Base-by-base conservation (phyloP, 208 protist species). In the Crithidia fasciculata region DNA sequence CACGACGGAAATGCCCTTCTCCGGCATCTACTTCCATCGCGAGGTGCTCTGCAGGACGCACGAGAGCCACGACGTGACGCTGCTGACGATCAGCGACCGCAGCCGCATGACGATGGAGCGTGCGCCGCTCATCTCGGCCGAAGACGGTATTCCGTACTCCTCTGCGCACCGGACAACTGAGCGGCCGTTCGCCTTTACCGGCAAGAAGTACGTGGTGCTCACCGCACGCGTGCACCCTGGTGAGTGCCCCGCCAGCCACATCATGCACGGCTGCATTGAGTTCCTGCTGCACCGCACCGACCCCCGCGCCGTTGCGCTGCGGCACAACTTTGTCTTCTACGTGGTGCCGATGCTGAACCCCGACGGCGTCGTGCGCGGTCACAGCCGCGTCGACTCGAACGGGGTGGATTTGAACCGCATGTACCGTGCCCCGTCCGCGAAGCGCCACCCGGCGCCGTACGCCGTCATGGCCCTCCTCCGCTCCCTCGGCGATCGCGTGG, bases 381-480 rank as follows among this genome's bases (percentile, higher is more conserved):
- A 98, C 85, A 98, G 95, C 82, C 93, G 97, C 28, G 86, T 90
- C 3, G 97, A 99, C 80, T 90, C 94, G 13, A 80, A 78, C 19
- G 97, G 97, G 19, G 76, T 90, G 10, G 97, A 99, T 70, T 80
- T 99, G 41, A 99, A 99, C 80, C 94, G 97, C 62, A 95, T 90
- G 82, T 99, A 98, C 72, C 75, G 84, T 56, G 80, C 82, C 39
- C 93, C 94, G 2, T 92, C 86, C 3, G 74, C 63, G 58, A 56
- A 81, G 66, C 74, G 76, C 13, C 94, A 98, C 72, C 95, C 95
- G 12, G 85, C 91, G 53, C 84, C 95, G 19, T 97, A 89, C 69
- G 67, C 80, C 44, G 72, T 98, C 37, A 64, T 83, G 54, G 59
- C 79, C 6, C 73, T 97, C 37, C 61, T 98, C 3, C 41, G 72